Base-by-base conservation (phyloP, 768 basidiomycete genomes). In the Boletus pseudopeckii region DNA sequence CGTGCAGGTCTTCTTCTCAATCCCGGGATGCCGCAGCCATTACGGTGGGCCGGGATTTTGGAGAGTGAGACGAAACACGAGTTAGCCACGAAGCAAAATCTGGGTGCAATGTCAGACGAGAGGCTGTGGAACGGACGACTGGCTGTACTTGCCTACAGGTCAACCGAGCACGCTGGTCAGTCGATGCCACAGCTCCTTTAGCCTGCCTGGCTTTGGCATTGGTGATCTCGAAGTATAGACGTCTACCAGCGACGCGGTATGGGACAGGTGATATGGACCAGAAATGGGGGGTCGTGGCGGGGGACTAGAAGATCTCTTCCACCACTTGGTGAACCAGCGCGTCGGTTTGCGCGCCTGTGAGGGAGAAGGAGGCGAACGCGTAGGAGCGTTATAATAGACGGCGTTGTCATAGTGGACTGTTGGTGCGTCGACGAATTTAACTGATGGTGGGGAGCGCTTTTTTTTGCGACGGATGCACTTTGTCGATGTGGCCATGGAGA, bases 351-450 rank as follows among this genome's bases (percentile, higher is more conserved):
- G 54, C 13, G 46, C 42, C 17, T 44, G 47, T 3, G 68, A 56
- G 28, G 58, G 33, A 6, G 58, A 45, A 37, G 52, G 37, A n/a
- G 59, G 53, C 1, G 60, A 59, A 34, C 44, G 61, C 2, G 38
- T 58, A n/a, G 68, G 54, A 13, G 50, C 10, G 50, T 57, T 49
- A 18, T 37, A 33, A 52, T 61, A 61, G 10, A 56, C 17, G 24
- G 40, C 53, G 34, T 64, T 37, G 7, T 58, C 56, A 52, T 84
- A 83, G 62, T 85, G 79, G 9, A 86, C 74, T 3, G 78, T 85
- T 15, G 86, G 85, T 49, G 75, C 73, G 53, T 86, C 84, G 28
- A 83, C 82, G 56, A 88, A 89, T 59, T 85, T 89, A 46, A 89
- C 87, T 33, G 83, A 85, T 49, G 71, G 63, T 11, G 72, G 59